Evolutionary conservation across 768 basidiomycete genomes (phyloP).

Genomic region (Lentinula sp.): DNA sequence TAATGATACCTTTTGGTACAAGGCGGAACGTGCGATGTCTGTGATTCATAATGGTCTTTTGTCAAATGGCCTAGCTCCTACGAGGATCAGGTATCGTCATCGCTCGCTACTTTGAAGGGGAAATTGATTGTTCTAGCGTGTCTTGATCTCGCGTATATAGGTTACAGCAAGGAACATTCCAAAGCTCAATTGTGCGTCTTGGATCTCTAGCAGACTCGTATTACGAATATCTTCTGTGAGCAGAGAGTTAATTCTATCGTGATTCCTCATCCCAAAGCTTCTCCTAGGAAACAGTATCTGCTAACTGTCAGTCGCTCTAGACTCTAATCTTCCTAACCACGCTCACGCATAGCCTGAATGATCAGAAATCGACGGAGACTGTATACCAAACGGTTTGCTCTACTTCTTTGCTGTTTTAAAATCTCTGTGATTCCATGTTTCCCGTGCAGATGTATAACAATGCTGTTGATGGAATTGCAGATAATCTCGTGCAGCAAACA

Average conservation of each 20-base stretch:
- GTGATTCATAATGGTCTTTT: slow-evolving; percentile 44
- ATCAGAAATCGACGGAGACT: background rate
- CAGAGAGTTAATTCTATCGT: slow-evolving; percentile 17
- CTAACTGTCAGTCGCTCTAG: slow-evolving; percentile 40
- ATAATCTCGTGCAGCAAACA: slow-evolving; percentile 50
- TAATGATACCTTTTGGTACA: slow-evolving; percentile 60
- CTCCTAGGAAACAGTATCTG: slow-evolving; percentile 47
- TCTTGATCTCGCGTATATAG: slow-evolving; percentile 4
- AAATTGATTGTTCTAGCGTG: too few species aligned
- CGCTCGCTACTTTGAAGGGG: background rate
- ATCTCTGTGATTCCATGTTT: background rate
- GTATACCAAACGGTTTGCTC: background rate
- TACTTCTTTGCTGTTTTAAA: background rate
- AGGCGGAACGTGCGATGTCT: slow-evolving; percentile 59
- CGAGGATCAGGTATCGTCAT: slow-evolving; percentile 54
- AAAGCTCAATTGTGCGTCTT: slow-evolving; percentile 57
- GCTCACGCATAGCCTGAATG: background rate
- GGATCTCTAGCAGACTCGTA: slow-evolving; percentile 79
- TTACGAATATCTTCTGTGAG: slow-evolving; percentile 69
- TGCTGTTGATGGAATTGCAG: slow-evolving; percentile 63
- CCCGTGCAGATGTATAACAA: slow-evolving; percentile 60
- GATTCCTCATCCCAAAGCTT: background rate
- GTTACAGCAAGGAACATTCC: slow-evolving; percentile 12
- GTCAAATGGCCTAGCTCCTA: slow-evolving; percentile 56
- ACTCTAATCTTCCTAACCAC: slow-evolving; percentile 6